These are phyloP conservation scores for Cryptococcus maquisensis DNA, from an alignment of 1,284 basidiomycete species.

Conservation along the genomic window DNA sequence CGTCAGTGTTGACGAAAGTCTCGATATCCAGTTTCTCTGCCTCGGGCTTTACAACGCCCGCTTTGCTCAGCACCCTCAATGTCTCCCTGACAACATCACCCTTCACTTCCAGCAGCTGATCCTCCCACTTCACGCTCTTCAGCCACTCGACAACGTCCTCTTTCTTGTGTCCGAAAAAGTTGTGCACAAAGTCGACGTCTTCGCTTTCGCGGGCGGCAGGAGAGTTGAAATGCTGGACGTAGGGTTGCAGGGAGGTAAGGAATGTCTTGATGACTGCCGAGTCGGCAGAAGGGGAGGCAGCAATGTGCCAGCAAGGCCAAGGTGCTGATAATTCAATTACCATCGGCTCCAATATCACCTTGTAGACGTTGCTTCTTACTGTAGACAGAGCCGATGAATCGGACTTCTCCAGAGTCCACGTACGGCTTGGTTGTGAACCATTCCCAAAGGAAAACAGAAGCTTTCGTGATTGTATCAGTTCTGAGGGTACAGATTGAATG, in stretches of 20 bases:
- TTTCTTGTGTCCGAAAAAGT: slow-evolving; percentile 73
- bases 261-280: slow-evolving; percentile 57
- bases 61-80: slow-evolving; percentile 65
- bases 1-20: slow-evolving; percentile 60
- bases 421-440: slow-evolving; percentile 98
- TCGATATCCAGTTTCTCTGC: slow-evolving; percentile 58
- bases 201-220: slow-evolving; percentile 56
- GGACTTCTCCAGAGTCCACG: slow-evolving; percentile 72
- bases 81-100: slow-evolving; percentile 64
- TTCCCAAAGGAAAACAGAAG: slow-evolving; percentile 65
- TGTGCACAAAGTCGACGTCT: slow-evolving; percentile 70
- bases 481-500: background rate
- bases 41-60: slow-evolving; percentile 65
- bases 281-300: slow-evolving; percentile 65
- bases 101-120: slow-evolving; percentile 62
- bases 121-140: slow-evolving; percentile 68
- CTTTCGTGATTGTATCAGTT: slow-evolving; percentile 9
- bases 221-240: slow-evolving; percentile 67
- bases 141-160: slow-evolving; percentile 66
- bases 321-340: slow-evolving; percentile 59
- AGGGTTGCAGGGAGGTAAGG: slow-evolving; percentile 60
- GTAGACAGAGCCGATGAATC: slow-evolving; percentile 56
- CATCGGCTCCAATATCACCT: background rate
- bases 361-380: slow-evolving; percentile 25
- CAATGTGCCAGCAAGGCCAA: slow-evolving; percentile 95